A percentile compares a stretch with the other conserved stretches of the same genome.
phyloP scores from a whole-genome alignment of 176 grass and related monocot genomes.

The Oryza nivara region DNA sequence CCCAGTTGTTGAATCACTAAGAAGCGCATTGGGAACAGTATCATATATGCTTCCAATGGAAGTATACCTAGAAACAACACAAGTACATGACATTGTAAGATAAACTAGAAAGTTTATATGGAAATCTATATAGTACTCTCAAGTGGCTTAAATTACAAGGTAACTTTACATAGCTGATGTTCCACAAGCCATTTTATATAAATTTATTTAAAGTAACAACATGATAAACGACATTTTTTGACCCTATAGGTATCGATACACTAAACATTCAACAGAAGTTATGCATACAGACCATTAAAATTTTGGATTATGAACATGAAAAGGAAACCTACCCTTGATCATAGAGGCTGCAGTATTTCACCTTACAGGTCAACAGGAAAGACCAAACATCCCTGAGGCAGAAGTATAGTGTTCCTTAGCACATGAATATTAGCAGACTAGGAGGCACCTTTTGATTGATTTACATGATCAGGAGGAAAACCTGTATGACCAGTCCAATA shows the following conservation, averaged over 20 bases:
- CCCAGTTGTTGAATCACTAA: slow-evolving; percentile 62
- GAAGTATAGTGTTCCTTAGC: slow-evolving; percentile 43
- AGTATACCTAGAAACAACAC: slow-evolving; percentile 74
- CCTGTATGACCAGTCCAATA: slow-evolving; percentile 99
- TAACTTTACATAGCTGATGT: slow-evolving; percentile 28
- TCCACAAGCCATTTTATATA: not conserved
- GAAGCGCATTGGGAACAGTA: slow-evolving; percentile 94
- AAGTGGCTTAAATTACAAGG: not conserved
- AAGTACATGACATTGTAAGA: slow-evolving; percentile 23
- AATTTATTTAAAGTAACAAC: slow-evolving; percentile 8
- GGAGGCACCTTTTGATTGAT: slow-evolving; percentile 29
- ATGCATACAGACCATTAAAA: slow-evolving; percentile 8
- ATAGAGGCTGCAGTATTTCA: slow-evolving; percentile 95
- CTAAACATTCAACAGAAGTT: not conserved
- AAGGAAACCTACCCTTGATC: slow-evolving; percentile 77
- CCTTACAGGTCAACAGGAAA: slow-evolving; percentile 92
- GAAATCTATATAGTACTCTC: slow-evolving; percentile 8
- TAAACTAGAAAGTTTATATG: slow-evolving; percentile 33
- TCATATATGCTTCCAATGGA: slow-evolving; percentile 99
- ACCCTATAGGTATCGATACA: not conserved
- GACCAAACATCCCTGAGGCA: slow-evolving; percentile 94
- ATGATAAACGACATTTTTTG: not conserved
- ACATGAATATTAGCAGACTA: slow-evolving; percentile 38
- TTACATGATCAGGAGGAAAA: slow-evolving; percentile 54
- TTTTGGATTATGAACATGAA: slow-evolving; percentile 4